Base-by-base conservation (phyloP, 805 yeast species). In the Candida golubevii region DNA sequence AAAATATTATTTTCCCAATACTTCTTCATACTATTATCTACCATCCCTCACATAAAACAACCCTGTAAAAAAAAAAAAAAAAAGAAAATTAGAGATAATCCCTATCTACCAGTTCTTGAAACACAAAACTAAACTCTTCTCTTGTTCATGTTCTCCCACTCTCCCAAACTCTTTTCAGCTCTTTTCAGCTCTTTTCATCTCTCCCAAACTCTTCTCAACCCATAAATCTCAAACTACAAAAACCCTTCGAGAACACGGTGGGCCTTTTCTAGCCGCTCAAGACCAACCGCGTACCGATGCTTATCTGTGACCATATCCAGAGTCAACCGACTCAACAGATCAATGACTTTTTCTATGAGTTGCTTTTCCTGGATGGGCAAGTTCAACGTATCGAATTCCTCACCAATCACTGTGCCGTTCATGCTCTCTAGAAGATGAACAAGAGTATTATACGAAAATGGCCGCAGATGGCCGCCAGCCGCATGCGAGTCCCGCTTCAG, bases 221-320 rank as follows among this genome's bases (percentile, higher is more conserved):
- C 23, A 3, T 18, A 5, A 3, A 18, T 18, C 23, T 18, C 23
- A 18, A 18, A 18, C 23, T 54, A 68, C 54, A 67, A 53, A 45
- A 69, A 91, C 1, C 98, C 98, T 59, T 91, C 98, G 39, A 91
- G 69, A 0, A 90, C 95, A 44, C 85, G 71, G 45, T 89, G 76
- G 0, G 97, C 97, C 54, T 82, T 82, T 53, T 85, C 85, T 54
- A 91, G 69, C 51, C 98, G 72, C 49, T 78, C 74, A 36, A 88
- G 75, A 10, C 97, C 96, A 48, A 88, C 88, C 12, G 81, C 82
- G 46, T 85, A 83, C 56, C 93, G 79, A 27, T 78, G 79, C 27
- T 88, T 88, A 61, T 91, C 96, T 44, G 87, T 61, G 42, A 89
- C 85, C 87, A 93, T 88, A 58, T 89, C 97, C 42, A 90, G 88